phyloP scores from a whole-genome alignment of 2,329 filamentous ascomycete genomes.

The Aspergillus sp. region DNA sequence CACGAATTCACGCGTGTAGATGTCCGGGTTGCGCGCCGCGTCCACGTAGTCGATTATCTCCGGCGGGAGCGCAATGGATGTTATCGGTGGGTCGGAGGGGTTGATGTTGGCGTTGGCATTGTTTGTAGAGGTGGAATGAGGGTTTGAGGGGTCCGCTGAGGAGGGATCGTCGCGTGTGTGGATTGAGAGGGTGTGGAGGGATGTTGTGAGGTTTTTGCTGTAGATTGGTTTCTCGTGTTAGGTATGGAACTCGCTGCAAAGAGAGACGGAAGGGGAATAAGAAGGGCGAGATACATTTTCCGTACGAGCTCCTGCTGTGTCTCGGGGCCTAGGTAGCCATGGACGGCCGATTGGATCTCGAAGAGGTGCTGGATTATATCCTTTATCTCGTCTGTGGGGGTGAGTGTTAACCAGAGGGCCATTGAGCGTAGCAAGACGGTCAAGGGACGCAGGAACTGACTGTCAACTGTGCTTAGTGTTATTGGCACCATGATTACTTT shows the following conservation, averaged over 20 bases:
- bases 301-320: constrained; percentile 62
- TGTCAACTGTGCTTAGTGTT: constrained; percentile 40
- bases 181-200: constrained; percentile 57
- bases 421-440: not conserved
- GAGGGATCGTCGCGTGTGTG: constrained; percentile 37
- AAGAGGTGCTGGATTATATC: constrained; percentile 66
- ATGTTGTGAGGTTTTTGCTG: constrained; percentile 57
- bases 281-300: constrained; percentile 54
- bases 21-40: constrained; percentile 66
- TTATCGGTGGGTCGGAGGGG: constrained; percentile 48
- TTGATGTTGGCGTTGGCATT: constrained; percentile 35
- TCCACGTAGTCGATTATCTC: constrained; percentile 69
- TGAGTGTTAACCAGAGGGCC: not conserved
- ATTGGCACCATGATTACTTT: constrained; percentile 39
- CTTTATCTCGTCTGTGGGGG: constrained; percentile 56
- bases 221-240: not conserved
- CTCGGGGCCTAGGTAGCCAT: constrained; percentile 62
- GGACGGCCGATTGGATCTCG: constrained; percentile 61
- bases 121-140: constrained; percentile 19
- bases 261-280: too few relatives aligned
- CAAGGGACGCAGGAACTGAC: constrained; percentile 27
- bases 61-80: constrained; percentile 60
- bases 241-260: not conserved
- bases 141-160: not conserved
- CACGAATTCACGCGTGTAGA: constrained; percentile 69